These are phyloP conservation scores for Leccinum olivaceopallidum DNA, from an alignment of 768 basidiomycete genomes.

Conservation along the genomic window DNA sequence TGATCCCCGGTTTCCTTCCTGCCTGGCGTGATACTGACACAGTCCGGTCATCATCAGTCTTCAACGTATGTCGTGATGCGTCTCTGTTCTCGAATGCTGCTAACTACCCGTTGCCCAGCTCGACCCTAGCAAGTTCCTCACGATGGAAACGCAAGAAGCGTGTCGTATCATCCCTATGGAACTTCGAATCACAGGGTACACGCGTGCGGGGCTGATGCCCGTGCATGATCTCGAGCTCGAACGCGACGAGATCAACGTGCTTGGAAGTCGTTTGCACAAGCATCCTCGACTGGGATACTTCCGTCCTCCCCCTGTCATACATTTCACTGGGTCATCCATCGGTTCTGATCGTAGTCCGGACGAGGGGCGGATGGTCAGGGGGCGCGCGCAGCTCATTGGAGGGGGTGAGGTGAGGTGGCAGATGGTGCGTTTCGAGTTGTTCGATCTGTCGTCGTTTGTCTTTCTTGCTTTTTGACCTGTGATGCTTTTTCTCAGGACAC, in stretches of 20 bases:
- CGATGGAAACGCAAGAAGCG: constrained; percentile 41
- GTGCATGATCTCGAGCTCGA: constrained; percentile 11
- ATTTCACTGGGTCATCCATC: constrained; percentile 45
- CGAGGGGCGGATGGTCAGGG: constrained; percentile 38
- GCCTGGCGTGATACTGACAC: background rate
- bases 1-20: background rate
- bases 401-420: constrained; percentile 48
- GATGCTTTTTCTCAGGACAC: constrained; percentile 16
- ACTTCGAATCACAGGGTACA: constrained; percentile 43
- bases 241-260: constrained; percentile 17
- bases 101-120: constrained; percentile 17
- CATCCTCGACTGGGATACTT: constrained; percentile 13
- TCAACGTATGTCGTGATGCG: constrained; percentile 18
- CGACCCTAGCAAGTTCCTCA: constrained; percentile 31
- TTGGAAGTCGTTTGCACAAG: background rate
- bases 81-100: background rate
- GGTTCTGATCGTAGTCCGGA: constrained; percentile 38
- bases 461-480: constrained; percentile 4
- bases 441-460: background rate
- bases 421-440: constrained; percentile 36
- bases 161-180: constrained; percentile 50
- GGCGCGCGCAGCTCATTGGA: constrained; percentile 48
- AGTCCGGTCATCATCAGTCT: constrained; percentile 9
- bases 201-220: constrained; percentile 26
- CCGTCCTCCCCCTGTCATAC: constrained; percentile 51